phyloP scores from a whole-genome alignment of 1,284 basidiomycete genomes.

The Leccinum pallidistipes region DNA sequence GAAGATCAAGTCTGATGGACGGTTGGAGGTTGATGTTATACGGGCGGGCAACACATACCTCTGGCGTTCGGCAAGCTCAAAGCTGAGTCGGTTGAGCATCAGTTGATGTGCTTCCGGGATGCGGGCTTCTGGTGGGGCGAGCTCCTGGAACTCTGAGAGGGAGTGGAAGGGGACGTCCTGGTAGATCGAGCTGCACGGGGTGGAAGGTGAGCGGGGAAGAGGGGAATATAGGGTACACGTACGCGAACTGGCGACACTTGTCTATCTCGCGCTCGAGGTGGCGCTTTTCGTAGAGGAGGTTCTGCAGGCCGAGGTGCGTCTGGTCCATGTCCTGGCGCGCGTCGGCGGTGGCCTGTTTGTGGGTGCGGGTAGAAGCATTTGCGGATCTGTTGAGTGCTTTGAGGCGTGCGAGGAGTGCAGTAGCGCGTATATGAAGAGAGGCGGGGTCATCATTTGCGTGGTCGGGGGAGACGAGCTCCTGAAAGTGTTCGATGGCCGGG shows the following conservation, averaged over 20 bases:
- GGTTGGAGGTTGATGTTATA: constrained; percentile 6
- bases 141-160: constrained; percentile 60
- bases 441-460: constrained; percentile 49
- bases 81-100: constrained; percentile 78
- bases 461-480: constrained; percentile 54
- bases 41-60: constrained; percentile 44
- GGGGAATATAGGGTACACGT: constrained; percentile 37
- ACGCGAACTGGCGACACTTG: constrained; percentile 86
- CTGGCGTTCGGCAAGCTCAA: constrained; percentile 79
- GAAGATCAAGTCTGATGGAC: constrained; percentile 58
- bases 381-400: constrained; percentile 73
- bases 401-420: constrained; percentile 71
- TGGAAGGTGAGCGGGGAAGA: background rate
- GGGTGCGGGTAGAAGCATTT: constrained; percentile 64
- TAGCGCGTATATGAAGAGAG: constrained; percentile 59
- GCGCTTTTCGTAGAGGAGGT: constrained; percentile 78
- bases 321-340: constrained; percentile 82
- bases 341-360: constrained; percentile 72
- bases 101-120: constrained; percentile 71
- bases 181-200: constrained; percentile 63
- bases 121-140: constrained; percentile 67
- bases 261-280: constrained; percentile 85
- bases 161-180: constrained; percentile 75
- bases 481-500: constrained; percentile 57
- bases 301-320: constrained; percentile 77